phyloP scores from a whole-genome alignment of 192 early-diverging fungal genomes.

The Diversispora eburnea region DNA sequence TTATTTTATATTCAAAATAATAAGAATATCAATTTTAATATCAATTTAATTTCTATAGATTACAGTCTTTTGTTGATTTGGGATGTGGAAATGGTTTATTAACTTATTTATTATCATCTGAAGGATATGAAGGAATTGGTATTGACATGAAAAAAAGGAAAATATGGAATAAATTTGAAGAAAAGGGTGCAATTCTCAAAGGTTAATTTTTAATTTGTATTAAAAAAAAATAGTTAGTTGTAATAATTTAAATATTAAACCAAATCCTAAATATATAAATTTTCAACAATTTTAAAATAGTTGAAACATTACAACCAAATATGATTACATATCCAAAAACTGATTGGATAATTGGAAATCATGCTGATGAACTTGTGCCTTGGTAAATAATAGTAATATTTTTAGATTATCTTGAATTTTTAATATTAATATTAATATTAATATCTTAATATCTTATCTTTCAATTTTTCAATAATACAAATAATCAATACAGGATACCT shows the following conservation, averaged over 20 bases:
- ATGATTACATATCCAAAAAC: conserved; percentile 44
- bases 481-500: conserved; percentile 52
- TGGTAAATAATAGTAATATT: conserved; percentile 44
- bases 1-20: too few relatives aligned
- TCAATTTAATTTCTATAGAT: not conserved
- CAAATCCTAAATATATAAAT: not conserved
- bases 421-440: conserved; percentile 8
- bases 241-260: not conserved
- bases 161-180: conserved; percentile 65
- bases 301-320: conserved; percentile 55
- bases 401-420: not conserved
- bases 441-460: too few relatives aligned
- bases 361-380: conserved; percentile 82
- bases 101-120: conserved; percentile 64
- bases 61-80: conserved; percentile 70
- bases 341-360: conserved; percentile 86
- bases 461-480: not conserved
- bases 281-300: conserved; percentile 34
- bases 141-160: conserved; percentile 73
- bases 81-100: conserved; percentile 86
- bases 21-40: not conserved
- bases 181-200: conserved; percentile 20
- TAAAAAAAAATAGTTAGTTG: not conserved
- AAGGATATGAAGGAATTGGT: conserved; percentile 71
- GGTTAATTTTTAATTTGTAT: conserved; percentile 25